A percentile compares a stretch with the other conserved stretches of the same genome.
phyloP scores from a whole-genome alignment of 805 yeast species.

The Sporopachydermia quercuum region DNA sequence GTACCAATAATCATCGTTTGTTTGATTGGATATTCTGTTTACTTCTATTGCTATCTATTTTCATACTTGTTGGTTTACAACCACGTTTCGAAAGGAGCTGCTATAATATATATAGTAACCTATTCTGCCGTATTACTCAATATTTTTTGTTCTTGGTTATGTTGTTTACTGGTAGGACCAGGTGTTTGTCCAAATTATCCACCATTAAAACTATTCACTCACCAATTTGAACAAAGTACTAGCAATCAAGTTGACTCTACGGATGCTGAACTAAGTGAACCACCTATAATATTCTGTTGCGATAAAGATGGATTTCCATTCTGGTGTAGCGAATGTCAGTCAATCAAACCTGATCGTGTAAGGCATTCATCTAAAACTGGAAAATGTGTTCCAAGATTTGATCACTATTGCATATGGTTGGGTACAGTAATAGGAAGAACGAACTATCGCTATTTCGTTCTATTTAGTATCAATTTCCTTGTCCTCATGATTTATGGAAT shows the following conservation, averaged over 20 bases:
- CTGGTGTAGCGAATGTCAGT: slow-evolving; percentile 58
- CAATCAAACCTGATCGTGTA: slow-evolving; percentile 49
- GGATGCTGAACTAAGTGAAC: slow-evolving; percentile 16
- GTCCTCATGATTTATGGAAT: slow-evolving; percentile 24
- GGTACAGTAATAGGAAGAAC: slow-evolving; percentile 56
- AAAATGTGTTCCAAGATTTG: slow-evolving; percentile 58
- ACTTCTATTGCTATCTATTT: slow-evolving; percentile 28
- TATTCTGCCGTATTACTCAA: slow-evolving; percentile 13
- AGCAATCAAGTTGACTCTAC: neutral
- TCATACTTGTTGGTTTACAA: slow-evolving; percentile 25
- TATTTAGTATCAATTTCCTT: slow-evolving; percentile 28
- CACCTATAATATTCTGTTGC: slow-evolving; percentile 52
- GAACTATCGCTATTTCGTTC: slow-evolving; percentile 48
- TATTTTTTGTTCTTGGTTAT: slow-evolving; percentile 27
- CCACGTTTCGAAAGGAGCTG: slow-evolving; percentile 19
- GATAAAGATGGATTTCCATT: slow-evolving; percentile 60
- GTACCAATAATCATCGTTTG: slow-evolving; percentile 18
- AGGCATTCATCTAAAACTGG: slow-evolving; percentile 50
- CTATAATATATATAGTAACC: slow-evolving; percentile 24
- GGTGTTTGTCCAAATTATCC: slow-evolving; percentile 33
- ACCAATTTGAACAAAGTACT: slow-evolving; percentile 12
- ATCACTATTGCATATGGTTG: slow-evolving; percentile 73
- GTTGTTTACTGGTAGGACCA: slow-evolving; percentile 38
- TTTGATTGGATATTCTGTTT: slow-evolving; percentile 26
- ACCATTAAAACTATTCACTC: slow-evolving; percentile 16